Evolutionary conservation across 148 eudicot genomes (phyloP), one percentile per base, ranked within the genome.

Genomic region (Rhododendron mucronatum): DNA sequence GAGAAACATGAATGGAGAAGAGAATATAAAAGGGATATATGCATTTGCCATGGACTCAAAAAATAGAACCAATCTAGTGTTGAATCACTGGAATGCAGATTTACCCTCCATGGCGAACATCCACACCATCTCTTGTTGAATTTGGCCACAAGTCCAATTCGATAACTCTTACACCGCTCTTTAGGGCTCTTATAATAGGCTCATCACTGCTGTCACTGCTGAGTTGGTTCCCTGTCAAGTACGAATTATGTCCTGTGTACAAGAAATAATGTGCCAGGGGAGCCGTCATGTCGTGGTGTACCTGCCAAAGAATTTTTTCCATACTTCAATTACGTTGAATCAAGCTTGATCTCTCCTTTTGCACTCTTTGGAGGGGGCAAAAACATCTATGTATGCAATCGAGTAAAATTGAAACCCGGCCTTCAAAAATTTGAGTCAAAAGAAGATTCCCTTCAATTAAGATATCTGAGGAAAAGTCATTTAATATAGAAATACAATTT

Each of bases 101-200:
- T 41, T 88, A 94, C 97, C 97, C 88, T 90, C 97, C 97, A 90
- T 94, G 97, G 65, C 87, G 78, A 80, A 94, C 97, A 51, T 86
- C 86, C 45, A 92, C 88, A 83, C 78, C 91, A 77, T 86, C 65
- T 3, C 53, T 82, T 33, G 80, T 91, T 1, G 89, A 59, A 84
- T 86, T 89, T 10, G 97, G 94, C 97, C 95, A 94, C 50, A 94
- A 86, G 84, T 94, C 97, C 84, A 94, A 89, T 87, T 94, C 97
- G 82, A 94, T 93, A 0, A 93, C 97, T 90, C 93, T 90, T 50
- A 94, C 97, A 15, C 93, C 93, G 65, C 87, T 85, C 84, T 67
- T 87, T 67, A 94, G 86, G 45, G 97, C 94, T 41, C 74, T 82
- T 35, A 90, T 84, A 55, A 94, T 93, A 12, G 97, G 97, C 45